Conservation (phyloP, 441 rosid genomes). For the Biscutella auriculata region DNA sequence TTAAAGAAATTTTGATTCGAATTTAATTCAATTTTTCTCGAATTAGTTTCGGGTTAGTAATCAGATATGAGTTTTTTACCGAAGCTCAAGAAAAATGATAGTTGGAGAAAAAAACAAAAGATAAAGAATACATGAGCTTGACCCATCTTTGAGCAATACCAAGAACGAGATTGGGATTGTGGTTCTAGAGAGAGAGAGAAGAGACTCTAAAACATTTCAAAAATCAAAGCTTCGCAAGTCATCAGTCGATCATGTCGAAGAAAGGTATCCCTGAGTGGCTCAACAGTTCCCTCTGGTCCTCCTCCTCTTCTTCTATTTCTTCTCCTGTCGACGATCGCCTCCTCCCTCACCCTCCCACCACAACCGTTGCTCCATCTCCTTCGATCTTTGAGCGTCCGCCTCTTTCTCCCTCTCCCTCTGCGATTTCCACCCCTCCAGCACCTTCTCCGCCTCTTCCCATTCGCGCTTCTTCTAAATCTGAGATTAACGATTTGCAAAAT, state of each 20-base stretch:
- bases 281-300: constrained; percentile 85
- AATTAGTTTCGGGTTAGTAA: too few relatives aligned
- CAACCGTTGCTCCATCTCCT: constrained; percentile 17
- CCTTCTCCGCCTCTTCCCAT: constrained; percentile 26
- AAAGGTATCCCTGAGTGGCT: constrained; percentile 94
- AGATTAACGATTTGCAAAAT: constrained; percentile 26
- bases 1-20: too few relatives aligned
- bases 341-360: constrained; percentile 23
- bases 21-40: too few relatives aligned
- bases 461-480: constrained; percentile 33
- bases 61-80: too few relatives aligned
- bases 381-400: constrained; percentile 24
- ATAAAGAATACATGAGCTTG: neutral
- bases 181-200: neutral
- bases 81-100: too few relatives aligned
- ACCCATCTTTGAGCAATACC: neutral
- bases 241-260: constrained; percentile 35
- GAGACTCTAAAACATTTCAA: neutral
- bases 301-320: constrained; percentile 19
- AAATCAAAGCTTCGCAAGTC: constrained; percentile 4
- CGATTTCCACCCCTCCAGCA: constrained; percentile 15
- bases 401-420: constrained; percentile 10
- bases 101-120: too few relatives aligned
- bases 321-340: constrained; percentile 32
- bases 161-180: neutral